These are phyloP conservation scores for Russula compacta DNA, from an alignment of 768 basidiomycete species.

Conservation along the genomic window DNA sequence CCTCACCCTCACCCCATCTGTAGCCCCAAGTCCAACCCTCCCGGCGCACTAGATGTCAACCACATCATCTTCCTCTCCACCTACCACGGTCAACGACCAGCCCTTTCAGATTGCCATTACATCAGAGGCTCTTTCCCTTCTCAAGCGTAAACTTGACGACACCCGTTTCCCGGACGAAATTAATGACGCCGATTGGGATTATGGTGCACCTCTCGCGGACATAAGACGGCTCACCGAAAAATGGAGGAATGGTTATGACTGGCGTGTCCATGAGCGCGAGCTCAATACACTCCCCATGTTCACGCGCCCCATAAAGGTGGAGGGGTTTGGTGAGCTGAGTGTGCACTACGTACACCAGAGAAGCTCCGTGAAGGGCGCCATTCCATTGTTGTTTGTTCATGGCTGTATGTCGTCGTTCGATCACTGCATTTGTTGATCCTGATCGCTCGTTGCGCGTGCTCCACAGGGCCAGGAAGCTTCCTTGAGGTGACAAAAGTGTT, in stretches of 20 bases:
- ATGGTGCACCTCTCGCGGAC: slow-evolving; percentile 33
- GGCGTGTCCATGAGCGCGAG: slow-evolving; percentile 25
- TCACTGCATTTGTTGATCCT: too few relatives aligned
- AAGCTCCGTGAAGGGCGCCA: slow-evolving; percentile 23
- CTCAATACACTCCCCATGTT: slow-evolving; percentile 31
- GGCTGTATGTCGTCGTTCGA: slow-evolving; percentile 23
- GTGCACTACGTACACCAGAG: slow-evolving; percentile 31
- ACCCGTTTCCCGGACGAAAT: slow-evolving; percentile 50
- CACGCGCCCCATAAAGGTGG: slow-evolving; percentile 28
- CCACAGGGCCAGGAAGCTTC: slow-evolving; percentile 13
- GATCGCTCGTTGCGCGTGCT: too few relatives aligned
- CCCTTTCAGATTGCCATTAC: slow-evolving; percentile 42
- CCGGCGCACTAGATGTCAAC: too few relatives aligned
- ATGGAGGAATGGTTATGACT: slow-evolving; percentile 28
- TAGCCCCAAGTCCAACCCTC: too few relatives aligned
- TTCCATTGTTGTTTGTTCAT: slow-evolving; percentile 28
- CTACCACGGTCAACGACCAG: too few relatives aligned
- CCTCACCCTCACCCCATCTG: too few relatives aligned
- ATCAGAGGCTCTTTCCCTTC: slow-evolving; percentile 31
- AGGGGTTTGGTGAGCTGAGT: slow-evolving; percentile 27
- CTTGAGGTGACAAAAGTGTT: slow-evolving; percentile 47
- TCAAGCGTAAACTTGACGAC: slow-evolving; percentile 40
- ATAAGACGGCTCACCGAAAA: slow-evolving; percentile 23
- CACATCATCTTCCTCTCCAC: too few relatives aligned
- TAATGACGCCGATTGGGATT: slow-evolving; percentile 39